Evolutionary conservation across 345 rosid species (phyloP).

Genomic region (Eutrema japonicum): DNA sequence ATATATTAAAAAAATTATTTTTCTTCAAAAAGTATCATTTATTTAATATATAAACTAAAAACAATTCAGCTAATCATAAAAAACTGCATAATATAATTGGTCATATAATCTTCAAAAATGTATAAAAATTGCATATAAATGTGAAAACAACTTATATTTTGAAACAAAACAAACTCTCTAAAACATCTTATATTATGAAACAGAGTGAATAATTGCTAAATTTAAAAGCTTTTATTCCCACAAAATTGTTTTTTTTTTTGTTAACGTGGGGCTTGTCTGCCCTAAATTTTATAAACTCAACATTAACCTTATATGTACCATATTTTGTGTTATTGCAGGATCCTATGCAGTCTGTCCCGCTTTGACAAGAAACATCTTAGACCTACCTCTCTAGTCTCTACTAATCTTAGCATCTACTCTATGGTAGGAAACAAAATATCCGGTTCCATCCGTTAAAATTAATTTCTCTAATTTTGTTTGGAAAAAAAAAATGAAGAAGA

Average conservation of each 20-base stretch:
- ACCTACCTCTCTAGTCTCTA: slow-evolving; percentile 5
- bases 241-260: neutral
- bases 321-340: slow-evolving; percentile 35
- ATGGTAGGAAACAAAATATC: neutral
- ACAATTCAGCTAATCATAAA: too few species aligned
- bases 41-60: too few species aligned
- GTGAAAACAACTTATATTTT: too few species aligned
- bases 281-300: slow-evolving; percentile 38
- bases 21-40: too few species aligned
- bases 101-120: too few species aligned
- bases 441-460: neutral
- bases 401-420: slow-evolving; percentile 24
- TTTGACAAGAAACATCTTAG: slow-evolving; percentile 35
- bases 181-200: too few species aligned
- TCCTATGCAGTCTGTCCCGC: slow-evolving; percentile 33
- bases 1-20: too few species aligned
- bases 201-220: neutral
- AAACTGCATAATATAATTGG: too few species aligned
- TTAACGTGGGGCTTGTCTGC: slow-evolving; percentile 34
- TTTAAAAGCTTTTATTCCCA: slow-evolving; percentile 16
- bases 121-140: too few species aligned
- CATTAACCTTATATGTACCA: slow-evolving; percentile 20
- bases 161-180: too few species aligned
- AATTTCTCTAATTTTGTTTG: neutral
- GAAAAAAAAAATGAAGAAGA: too few species aligned